Conservation (phyloP, 805 yeast species). For the Metschnikowia anglica region DNA sequence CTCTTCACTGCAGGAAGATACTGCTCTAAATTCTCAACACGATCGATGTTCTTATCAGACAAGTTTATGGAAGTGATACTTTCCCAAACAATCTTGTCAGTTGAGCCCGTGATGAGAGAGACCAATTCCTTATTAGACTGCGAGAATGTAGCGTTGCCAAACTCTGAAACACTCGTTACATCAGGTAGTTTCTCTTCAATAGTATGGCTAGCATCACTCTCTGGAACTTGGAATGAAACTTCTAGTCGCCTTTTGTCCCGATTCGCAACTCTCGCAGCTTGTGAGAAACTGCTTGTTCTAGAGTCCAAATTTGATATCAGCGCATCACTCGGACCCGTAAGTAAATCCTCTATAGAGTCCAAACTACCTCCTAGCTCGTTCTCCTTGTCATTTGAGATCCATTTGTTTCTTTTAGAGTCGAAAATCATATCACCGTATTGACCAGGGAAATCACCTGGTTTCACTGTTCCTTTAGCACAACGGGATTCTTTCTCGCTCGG, state of each 20-base stretch:
- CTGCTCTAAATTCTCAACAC: conserved; percentile 42
- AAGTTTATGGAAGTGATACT: conserved; percentile 38
- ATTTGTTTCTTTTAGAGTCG: conserved; percentile 30
- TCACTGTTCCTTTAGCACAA: conserved; percentile 31
- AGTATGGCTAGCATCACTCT: conserved; percentile 17
- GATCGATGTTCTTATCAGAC: conserved; percentile 33
- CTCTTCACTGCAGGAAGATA: conserved; percentile 45
- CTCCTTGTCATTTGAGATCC: conserved; percentile 31
- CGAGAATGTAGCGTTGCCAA: conserved; percentile 48
- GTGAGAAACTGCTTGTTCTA: not conserved
- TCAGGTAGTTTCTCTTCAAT: conserved; percentile 20
- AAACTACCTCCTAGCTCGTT: conserved; percentile 28
- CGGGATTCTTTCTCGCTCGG: not conserved
- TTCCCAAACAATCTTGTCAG: conserved; percentile 44
- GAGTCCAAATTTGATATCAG: not conserved
- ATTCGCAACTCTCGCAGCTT: not conserved
- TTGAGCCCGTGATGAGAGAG: conserved; percentile 42
- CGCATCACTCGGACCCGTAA: not conserved
- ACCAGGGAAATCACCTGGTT: conserved; percentile 37
- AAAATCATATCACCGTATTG: conserved; percentile 37
- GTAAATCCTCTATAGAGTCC: conserved; percentile 41
- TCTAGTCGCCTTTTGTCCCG: conserved; percentile 23
- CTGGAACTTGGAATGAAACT: conserved; percentile 43
- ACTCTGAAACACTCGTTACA: conserved; percentile 44
- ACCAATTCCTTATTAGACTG: conserved; percentile 46